Evolutionary conservation across 192 early-diverging fungal genomes (phyloP), one percentile per base, ranked within the genome.

Genomic region (Backusella luteola): DNA sequence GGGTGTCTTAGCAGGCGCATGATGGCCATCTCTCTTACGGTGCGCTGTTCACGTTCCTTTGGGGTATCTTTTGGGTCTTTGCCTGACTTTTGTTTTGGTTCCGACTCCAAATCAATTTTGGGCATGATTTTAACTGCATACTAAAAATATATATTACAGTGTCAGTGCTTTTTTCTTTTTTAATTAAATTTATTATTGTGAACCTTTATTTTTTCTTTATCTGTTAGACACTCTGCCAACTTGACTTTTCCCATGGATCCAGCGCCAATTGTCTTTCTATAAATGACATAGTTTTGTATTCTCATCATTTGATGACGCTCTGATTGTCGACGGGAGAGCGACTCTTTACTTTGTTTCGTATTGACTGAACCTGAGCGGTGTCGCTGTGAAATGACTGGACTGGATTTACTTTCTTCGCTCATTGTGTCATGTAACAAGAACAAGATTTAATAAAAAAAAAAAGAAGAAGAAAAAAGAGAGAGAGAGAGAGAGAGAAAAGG

Each of bases 1-100:
- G 94, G 94, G 74, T 96, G 94, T 70, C 91, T 86, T 9, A 96
- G 87, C 35, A 96, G 84, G 53, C 92, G 91, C 67, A 96, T 87
- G 66, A 94, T 90, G 71, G 83, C 83, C 69, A 89, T 85, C 79
- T 92, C 91, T 36, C 95, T 85, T 66, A 94, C 86, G 38, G 92
- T 89, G 15, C 94, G 85, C 34, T 90, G 86, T 66, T 93, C 87
- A 81, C 87, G 52, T 49, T 75, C 74, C 53, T 70, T 63, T 17
- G 69, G 74, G 53, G 77, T 69, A 39, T 76, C 73, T 72, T 76
- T 89, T 79, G 41, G 85, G 76, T 75, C 80, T 67, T 78, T 81
- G 26, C 26, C 26, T 63, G 17, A 35, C 32, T 32, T 56, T 26
- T 73, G 44, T 56, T 41, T n/a, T 73, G 44, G 5, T 46, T 32